These are phyloP conservation scores for Vitis rupestris DNA, from an alignment of 164 flowering plant species.

Conservation along the genomic window DNA sequence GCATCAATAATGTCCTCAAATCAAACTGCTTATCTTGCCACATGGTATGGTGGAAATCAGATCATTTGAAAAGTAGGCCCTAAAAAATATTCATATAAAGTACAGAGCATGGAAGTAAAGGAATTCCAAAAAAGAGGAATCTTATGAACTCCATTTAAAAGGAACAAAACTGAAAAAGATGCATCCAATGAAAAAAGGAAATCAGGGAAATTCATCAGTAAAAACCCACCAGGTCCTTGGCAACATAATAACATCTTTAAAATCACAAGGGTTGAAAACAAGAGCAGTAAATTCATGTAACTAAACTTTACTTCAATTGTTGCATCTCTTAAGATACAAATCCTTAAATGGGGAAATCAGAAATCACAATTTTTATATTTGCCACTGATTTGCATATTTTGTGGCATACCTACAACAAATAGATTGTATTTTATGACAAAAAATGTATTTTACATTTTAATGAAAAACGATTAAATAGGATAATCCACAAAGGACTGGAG, in stretches of 20 bases:
- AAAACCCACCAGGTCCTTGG: neutral
- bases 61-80: slow-evolving; percentile 1
- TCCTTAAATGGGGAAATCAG: neutral
- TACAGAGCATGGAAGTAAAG: slow-evolving; percentile 4
- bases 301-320: neutral
- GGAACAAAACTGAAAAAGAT: neutral
- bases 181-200: neutral
- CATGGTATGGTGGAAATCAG: slow-evolving; percentile 24
- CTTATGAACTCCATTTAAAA: neutral
- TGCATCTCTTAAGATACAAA: neutral
- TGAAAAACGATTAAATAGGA: neutral
- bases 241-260: slow-evolving; percentile 7
- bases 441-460: neutral
- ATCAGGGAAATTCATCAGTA: neutral
- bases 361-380: neutral
- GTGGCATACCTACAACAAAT: neutral
- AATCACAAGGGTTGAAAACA: neutral
- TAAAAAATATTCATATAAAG: neutral
- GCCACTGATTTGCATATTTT: neutral
- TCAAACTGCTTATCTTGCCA: slow-evolving; percentile 28
- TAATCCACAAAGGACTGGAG: neutral
- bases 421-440: neutral
- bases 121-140: slow-evolving; percentile 3
- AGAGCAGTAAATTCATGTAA: neutral
- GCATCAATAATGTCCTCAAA: slow-evolving; percentile 54